Evolutionary conservation across 2,329 filamentous ascomycete species (phyloP), one percentile per base, ranked within the genome.

Genomic region (Xylariaceae sp.): DNA sequence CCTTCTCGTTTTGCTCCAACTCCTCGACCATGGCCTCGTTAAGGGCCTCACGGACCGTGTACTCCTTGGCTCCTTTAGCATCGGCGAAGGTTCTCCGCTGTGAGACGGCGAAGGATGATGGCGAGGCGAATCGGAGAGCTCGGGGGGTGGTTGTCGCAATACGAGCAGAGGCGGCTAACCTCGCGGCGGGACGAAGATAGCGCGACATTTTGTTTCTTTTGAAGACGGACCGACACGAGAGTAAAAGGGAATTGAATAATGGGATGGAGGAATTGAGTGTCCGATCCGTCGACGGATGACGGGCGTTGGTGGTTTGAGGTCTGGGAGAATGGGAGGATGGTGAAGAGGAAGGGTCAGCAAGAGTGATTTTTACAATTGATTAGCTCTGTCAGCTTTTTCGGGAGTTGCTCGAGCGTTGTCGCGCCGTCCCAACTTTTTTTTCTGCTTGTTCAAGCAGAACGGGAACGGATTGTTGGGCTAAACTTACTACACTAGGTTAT

Each of bases 11-110:
- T 74, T 79, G 76, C 83, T 97, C 93, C 77, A 99, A 87, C 84
- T 99, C 95, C 82, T 99, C 95, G 44, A 92, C 92, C 74, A 99
- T 88, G 60, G 95, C 95, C 83, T 99, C 94, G 77, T 99, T 99
- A 73, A 99, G 83, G 59, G 95, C 95, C 75, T 99, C 95, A 81
- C 95, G 87, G 72, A 99, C 95, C 40, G 95, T 96, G 80, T 96
- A 92, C 75, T 97, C 91, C 84, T 97, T 97, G 71, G 82, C 79
- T 61, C 73, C 72, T 65, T 76, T 74, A 61, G 76, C 75, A 53
- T 84, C 80, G 67, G 84, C 82, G 69, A 84, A 86, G 51, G 81
- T 78, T 70, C 82, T 76, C 71, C 78, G 73, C 75, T 85, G 82
- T 63, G 72, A 63, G 59, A 71, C 58, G 60, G 75, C 65, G 50